These are phyloP conservation scores for Beauveria australis DNA, from an alignment of 2,329 filamentous ascomycete species.

Conservation along the genomic window DNA sequence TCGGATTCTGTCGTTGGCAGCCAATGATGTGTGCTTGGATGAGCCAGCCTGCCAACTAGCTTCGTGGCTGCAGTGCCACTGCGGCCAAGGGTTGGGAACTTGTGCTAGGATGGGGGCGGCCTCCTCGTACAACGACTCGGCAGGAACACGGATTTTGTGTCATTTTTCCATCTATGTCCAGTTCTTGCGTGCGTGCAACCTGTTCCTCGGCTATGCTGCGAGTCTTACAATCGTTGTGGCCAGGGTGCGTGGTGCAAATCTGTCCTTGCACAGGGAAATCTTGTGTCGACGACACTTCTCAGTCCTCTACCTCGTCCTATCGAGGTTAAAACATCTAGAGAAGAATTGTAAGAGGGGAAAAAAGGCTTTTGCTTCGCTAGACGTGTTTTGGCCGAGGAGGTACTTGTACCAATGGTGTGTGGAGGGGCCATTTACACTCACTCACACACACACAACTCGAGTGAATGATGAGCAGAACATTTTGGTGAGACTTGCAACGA, in stretches of 20 bases:
- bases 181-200: neutral
- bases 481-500: neutral
- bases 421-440: neutral
- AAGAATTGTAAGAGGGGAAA: neutral
- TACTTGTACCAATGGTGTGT: neutral
- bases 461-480: neutral
- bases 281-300: too few relatives aligned
- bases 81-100: too few relatives aligned
- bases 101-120: too few relatives aligned
- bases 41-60: neutral
- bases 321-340: too few relatives aligned
- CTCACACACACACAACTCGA: neutral
- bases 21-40: neutral
- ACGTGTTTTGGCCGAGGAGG: too few relatives aligned
- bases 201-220: constrained; percentile 2
- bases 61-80: neutral
- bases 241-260: too few relatives aligned
- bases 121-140: neutral
- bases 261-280: too few relatives aligned
- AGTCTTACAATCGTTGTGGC: neutral
- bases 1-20: neutral
- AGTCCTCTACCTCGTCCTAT: too few relatives aligned
- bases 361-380: too few relatives aligned
- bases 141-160: neutral
- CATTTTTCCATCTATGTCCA: neutral